A percentile compares a stretch with the other conserved stretches of the same genome.
Conservation (phyloP, 2,329 filamentous ascomycete species). For the Phaeosphaeria sp. region DNA sequence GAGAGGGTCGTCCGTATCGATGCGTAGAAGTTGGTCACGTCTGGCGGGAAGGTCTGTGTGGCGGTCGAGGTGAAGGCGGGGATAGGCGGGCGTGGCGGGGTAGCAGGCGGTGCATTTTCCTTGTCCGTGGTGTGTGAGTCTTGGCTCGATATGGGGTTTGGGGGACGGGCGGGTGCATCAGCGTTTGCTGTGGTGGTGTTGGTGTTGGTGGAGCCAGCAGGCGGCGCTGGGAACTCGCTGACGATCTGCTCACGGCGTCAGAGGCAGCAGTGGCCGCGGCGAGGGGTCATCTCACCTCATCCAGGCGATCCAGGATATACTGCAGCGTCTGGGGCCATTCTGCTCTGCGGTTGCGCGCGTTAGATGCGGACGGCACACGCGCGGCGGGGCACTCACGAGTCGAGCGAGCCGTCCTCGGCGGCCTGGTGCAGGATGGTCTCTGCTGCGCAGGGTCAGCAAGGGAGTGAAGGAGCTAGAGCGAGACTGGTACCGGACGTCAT, state of each 20-base stretch:
- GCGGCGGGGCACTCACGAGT: constrained; percentile 56
- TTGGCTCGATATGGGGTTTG: constrained; percentile 38
- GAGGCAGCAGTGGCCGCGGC: constrained; percentile 2
- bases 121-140: constrained; percentile 68
- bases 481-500: constrained; percentile 26
- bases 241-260: constrained; percentile 66
- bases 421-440: constrained; percentile 63
- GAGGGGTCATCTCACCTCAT: constrained; percentile 58
- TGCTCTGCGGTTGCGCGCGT: constrained; percentile 57
- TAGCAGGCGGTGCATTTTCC: constrained; percentile 66
- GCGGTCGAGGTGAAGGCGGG: constrained; percentile 51
- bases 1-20: constrained; percentile 60
- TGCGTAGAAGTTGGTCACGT: constrained; percentile 39
- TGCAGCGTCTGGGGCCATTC: constrained; percentile 73
- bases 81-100: constrained; percentile 49
- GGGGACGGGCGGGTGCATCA: constrained; percentile 22
- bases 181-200: constrained; percentile 34
- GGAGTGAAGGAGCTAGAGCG: not conserved
- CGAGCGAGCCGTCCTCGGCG: constrained; percentile 64
- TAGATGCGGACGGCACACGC: constrained; percentile 24
- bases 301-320: constrained; percentile 70
- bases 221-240: constrained; percentile 74
- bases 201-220: constrained; percentile 39
- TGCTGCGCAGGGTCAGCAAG: constrained; percentile 34
- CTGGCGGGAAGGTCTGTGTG: constrained; percentile 34